Evolutionary conservation across 2,329 filamentous ascomycete species (phyloP).

Genomic region (Penicillium sclerotigenum): DNA sequence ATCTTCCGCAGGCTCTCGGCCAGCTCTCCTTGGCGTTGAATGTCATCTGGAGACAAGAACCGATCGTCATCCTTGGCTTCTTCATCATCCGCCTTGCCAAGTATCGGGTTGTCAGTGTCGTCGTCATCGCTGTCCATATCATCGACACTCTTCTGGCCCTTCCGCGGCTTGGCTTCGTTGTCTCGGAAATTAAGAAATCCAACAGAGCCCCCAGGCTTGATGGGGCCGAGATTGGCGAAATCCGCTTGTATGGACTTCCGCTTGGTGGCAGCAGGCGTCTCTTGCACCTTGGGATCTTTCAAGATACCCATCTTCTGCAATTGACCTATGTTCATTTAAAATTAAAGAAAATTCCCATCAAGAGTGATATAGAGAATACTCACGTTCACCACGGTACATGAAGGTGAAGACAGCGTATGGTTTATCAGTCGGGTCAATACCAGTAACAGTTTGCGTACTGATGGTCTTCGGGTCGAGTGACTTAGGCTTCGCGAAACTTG

Average conservation of each 20-base stretch:
- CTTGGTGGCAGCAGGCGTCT: slow-evolving; percentile 63
- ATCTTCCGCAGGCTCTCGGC: slow-evolving; percentile 64
- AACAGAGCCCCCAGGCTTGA: slow-evolving; percentile 83
- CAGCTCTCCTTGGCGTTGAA: slow-evolving; percentile 58
- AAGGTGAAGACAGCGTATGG: slow-evolving; percentile 98
- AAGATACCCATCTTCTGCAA: slow-evolving; percentile 94
- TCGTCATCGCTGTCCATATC: slow-evolving; percentile 76
- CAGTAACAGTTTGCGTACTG: slow-evolving; percentile 98
- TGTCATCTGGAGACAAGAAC: slow-evolving; percentile 59
- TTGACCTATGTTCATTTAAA: slow-evolving; percentile 62
- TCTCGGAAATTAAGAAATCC: slow-evolving; percentile 89
- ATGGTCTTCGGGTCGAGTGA: slow-evolving; percentile 94
- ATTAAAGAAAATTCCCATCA: neutral
- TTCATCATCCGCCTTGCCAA: slow-evolving; percentile 62
- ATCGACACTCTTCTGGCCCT: slow-evolving; percentile 61
- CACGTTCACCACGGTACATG: slow-evolving; percentile 92
- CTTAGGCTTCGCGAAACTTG: slow-evolving; percentile 96
- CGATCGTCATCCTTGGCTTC: slow-evolving; percentile 49
- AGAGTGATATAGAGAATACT: slow-evolving; percentile 41
- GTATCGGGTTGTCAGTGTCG: slow-evolving; percentile 57
- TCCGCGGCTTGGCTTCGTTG: slow-evolving; percentile 51
- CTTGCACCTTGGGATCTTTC: slow-evolving; percentile 60
- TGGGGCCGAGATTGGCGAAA: slow-evolving; percentile 76
- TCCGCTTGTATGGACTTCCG: slow-evolving; percentile 79
- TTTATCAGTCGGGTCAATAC: slow-evolving; percentile 91